Base-by-base conservation (phyloP, 106 monocot genomes). In the Posidonia australis region DNA sequence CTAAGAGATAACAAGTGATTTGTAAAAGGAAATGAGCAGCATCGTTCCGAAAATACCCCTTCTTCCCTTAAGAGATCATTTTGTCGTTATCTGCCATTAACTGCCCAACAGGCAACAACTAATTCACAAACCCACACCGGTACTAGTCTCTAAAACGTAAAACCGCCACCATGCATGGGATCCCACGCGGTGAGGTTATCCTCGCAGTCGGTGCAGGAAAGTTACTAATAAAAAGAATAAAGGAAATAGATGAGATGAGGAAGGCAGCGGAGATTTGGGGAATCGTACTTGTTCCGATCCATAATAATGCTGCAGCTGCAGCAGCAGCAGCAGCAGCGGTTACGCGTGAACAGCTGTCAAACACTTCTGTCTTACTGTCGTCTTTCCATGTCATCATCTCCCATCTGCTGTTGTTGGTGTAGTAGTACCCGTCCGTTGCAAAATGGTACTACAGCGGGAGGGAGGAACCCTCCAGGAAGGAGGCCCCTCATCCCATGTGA, bases 281-380 rank as follows among this genome's bases (percentile, higher is more conserved):
- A 58, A 29, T 16, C 58, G 58, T 27, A 29, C 17, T 27, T 31
- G 31, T 32, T 56, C 30, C n/a, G 58, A 58, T 18, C 6, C 30
- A 32, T 26, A 49, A 49, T 49, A 49, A 32, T 58, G 9, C 12
- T 16, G 16, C 13, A 17, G n/a, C n/a, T n/a, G n/a, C n/a, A n/a
- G n/a, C n/a, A n/a, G n/a, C n/a, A n/a, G n/a, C n/a, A n/a, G n/a
- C n/a, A n/a, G 14, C 58, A 58, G 30, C 28, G 58, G 58, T 32
- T 58, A 32, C 58, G 58, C 58, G 58, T 58, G 18, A 13, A 58
- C 28, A 58, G 58, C 58, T 58, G 58, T 58, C 19, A 19, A 18
- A 27, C 31, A 58, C 26, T 16, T 58, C n/a, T n/a, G n/a, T n/a
- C n/a, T n/a, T n/a, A n/a, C n/a, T n/a, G n/a, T n/a, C n/a, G n/a